Evolutionary conservation across 2,329 filamentous ascomycete species (phyloP).

Genomic region (Exserohilum turcica): DNA sequence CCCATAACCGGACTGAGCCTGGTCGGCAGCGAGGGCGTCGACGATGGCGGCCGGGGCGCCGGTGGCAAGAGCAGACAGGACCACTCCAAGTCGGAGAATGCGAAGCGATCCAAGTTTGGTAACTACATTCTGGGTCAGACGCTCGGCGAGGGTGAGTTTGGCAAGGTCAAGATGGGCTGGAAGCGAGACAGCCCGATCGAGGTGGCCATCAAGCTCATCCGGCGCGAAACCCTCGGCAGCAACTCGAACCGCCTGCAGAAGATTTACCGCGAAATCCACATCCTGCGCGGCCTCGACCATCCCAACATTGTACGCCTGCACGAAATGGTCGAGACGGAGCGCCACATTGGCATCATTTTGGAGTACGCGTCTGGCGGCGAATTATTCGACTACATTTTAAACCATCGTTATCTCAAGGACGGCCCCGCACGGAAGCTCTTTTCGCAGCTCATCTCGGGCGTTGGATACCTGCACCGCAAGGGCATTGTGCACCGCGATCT

Average conservation of each 20-base stretch:
- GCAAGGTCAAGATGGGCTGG: slow-evolving; percentile 98
- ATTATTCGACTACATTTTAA: slow-evolving; percentile 97
- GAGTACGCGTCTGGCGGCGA: slow-evolving; percentile 98
- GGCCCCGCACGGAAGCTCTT: slow-evolving; percentile 88
- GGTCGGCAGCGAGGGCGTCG: slow-evolving; percentile 56
- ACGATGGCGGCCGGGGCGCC: slow-evolving; percentile 52
- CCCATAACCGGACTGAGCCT: slow-evolving; percentile 56
- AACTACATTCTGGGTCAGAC: slow-evolving; percentile 96
- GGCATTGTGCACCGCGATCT: slow-evolving; percentile 97
- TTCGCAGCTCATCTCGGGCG: slow-evolving; percentile 92
- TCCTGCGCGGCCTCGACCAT: slow-evolving; percentile 84
- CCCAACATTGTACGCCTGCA: slow-evolving; percentile 96
- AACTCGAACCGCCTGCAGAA: slow-evolving; percentile 91
- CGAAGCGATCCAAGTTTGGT: slow-evolving; percentile 87
- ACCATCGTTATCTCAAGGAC: slow-evolving; percentile 95
- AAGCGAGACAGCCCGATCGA: slow-evolving; percentile 90
- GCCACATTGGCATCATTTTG: slow-evolving; percentile 96
- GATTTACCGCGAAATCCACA: slow-evolving; percentile 96
- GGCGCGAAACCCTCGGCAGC: slow-evolving; percentile 83
- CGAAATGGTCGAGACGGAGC: slow-evolving; percentile 97
- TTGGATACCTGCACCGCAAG: slow-evolving; percentile 97
- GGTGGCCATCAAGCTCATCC: slow-evolving; percentile 97
- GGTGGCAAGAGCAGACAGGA: slow-evolving; percentile 61
- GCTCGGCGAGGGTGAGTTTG: slow-evolving; percentile 96
- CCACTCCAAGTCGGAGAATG: slow-evolving; percentile 57